Conservation (phyloP, 2,329 filamentous ascomycete species). For the Myriosclerotinia duriaeana region DNA sequence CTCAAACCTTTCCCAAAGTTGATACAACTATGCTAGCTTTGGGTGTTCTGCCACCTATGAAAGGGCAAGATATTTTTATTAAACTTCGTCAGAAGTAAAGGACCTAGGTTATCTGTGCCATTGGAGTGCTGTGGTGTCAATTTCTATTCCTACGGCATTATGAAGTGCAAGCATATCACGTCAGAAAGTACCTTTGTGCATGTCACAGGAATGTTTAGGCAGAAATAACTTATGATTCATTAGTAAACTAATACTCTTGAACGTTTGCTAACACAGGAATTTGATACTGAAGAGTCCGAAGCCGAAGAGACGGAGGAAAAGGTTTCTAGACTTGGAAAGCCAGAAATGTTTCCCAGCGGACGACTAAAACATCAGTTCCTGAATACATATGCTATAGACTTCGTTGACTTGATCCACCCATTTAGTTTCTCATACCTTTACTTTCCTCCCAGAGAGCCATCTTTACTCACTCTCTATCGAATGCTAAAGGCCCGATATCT, state of each 20-base stretch:
- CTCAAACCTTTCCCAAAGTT: neutral
- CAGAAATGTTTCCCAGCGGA: too few species aligned
- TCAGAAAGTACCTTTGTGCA: too few species aligned
- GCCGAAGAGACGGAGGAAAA: neutral
- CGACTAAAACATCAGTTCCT: neutral
- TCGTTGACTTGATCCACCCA: neutral
- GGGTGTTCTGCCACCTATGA: neutral
- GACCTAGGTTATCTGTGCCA: neutral
- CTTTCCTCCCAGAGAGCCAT: too few species aligned
- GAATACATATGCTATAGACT: neutral
- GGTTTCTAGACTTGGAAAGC: neutral
- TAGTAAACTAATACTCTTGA: neutral
- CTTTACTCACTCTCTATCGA: neutral
- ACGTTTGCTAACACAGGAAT: neutral
- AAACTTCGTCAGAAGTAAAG: neutral
- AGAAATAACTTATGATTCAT: too few species aligned
- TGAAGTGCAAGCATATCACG: neutral
- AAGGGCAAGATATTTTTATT: neutral
- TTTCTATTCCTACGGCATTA: neutral
- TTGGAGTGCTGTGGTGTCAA: neutral
- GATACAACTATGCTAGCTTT: neutral
- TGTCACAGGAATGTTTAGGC: too few species aligned
- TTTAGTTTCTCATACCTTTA: too few species aligned
- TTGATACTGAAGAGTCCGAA: neutral
- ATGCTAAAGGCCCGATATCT: neutral